Evolutionary conservation across 805 yeast genomes (phyloP), one percentile per base, ranked within the genome.

Genomic region (Starmerella cellae): DNA sequence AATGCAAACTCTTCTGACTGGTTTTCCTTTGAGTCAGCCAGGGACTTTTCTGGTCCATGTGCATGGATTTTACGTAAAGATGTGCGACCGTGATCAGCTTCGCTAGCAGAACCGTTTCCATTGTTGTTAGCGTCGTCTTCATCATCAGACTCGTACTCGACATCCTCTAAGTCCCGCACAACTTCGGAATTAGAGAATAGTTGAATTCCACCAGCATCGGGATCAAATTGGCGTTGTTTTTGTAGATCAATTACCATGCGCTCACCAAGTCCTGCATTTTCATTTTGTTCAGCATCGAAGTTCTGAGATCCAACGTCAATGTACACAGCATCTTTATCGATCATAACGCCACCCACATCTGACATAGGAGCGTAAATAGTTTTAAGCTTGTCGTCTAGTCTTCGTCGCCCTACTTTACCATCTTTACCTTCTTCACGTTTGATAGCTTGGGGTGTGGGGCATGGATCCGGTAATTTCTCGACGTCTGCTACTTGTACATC

Each of bases 301-400:
- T 59, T 62, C 36, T 60, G 59, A 24, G 61, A 49, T 1, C 84
- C 85, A 8, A 82, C 75, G 54, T 82, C 96, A 46, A 91, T 83
- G 55, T 87, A 91, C 2, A 91, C 98, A 8, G 98, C 95, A 66
- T 91, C 99, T 58, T 81, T 87, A 64, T 91, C 99, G 47, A 91
- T 84, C 51, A 91, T 68, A 29, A 91, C 94, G 60, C 99, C 99
- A 44, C 96, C 96, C n/a, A 91, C 95, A 62, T 91, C 97, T 37
- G 96, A 82, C 99, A 91, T 91, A 38, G 99, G 99, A 0, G 98
- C 99, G 61, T 93, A 91, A 2, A 91, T 84, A 51, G 84, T 75
- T 60, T 87, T 91, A 59, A 84, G 94, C 54, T 79, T 83, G 57
- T 91, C 98, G 51, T 91, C 97, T 41, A 91, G 73, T 57, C 97